Evolutionary conservation across 2,329 filamentous ascomycete genomes (phyloP).

Genomic region (Hawksworthiomyces lignivorus): DNA sequence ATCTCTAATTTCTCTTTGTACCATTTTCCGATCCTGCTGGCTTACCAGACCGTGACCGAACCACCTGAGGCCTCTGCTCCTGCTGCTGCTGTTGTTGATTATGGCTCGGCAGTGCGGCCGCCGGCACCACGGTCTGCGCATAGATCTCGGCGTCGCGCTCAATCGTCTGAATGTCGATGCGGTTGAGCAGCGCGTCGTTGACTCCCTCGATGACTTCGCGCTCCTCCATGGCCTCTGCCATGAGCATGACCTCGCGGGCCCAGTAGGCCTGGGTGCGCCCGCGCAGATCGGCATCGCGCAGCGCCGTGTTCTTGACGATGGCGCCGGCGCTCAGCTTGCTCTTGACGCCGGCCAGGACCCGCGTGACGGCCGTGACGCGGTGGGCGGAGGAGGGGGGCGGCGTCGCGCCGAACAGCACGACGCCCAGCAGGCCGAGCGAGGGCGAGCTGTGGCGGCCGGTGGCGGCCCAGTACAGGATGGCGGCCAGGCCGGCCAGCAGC

Average conservation of each 20-base stretch:
- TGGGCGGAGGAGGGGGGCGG: slow-evolving; percentile 53
- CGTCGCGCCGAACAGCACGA: slow-evolving; percentile 40
- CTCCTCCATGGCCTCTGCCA: slow-evolving; percentile 71
- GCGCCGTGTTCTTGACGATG: slow-evolving; percentile 71
- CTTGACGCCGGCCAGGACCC: slow-evolving; percentile 50
- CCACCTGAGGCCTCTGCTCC: background rate
- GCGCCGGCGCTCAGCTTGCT: slow-evolving; percentile 64
- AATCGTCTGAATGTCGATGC: slow-evolving; percentile 56
- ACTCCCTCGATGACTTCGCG: slow-evolving; percentile 65
- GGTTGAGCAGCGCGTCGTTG: slow-evolving; percentile 56
- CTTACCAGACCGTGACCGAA: slow-evolving; percentile 1
- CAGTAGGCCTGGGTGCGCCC: slow-evolving; percentile 65
- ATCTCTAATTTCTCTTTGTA: slow-evolving; percentile 1
- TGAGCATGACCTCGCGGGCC: slow-evolving; percentile 65
- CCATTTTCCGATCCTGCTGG: background rate
- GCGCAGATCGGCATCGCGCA: slow-evolving; percentile 65
- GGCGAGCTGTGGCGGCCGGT: slow-evolving; percentile 53
- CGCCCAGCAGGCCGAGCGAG: slow-evolving; percentile 4
- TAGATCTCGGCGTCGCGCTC: slow-evolving; percentile 57
- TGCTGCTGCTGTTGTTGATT: background rate
- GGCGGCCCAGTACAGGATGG: slow-evolving; percentile 63
- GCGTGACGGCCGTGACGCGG: slow-evolving; percentile 54
- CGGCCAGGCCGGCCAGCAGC: slow-evolving; percentile 57
- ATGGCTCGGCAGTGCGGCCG: background rate
- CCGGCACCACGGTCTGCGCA: slow-evolving; percentile 36